A percentile compares a stretch with the other conserved stretches of the same genome.
phyloP scores from a whole-genome alignment of 75 land plant species.

The Cunninghamia lanceolata region DNA sequence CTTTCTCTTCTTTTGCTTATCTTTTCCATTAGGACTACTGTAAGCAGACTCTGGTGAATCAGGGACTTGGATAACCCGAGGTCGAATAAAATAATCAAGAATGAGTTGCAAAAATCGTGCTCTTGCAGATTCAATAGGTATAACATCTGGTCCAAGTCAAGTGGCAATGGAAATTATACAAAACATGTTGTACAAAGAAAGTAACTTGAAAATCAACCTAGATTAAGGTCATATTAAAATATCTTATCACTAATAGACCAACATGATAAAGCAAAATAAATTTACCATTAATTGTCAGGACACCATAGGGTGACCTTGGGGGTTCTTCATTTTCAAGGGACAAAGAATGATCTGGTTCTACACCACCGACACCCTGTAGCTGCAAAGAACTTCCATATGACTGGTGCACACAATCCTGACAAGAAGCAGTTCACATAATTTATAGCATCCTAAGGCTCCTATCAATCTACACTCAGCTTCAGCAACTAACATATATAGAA shows the following conservation, averaged over 20 bases:
- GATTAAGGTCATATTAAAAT: neutral
- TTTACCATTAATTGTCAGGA: conserved; percentile 58
- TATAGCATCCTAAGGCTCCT: neutral
- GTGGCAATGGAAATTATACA: neutral
- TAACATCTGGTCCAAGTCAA: conserved; percentile 54
- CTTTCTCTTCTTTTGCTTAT: conserved; percentile 78
- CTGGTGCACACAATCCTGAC: conserved; percentile 78
- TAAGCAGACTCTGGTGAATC: conserved; percentile 61
- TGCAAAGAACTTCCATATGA: conserved; percentile 60
- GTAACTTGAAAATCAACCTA: neutral
- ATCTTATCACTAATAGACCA: neutral
- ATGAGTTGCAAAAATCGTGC: conserved; percentile 87
- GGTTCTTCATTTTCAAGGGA: conserved; percentile 57
- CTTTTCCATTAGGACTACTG: conserved; percentile 53
- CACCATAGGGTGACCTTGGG: conserved; percentile 57
- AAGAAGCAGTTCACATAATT: neutral
- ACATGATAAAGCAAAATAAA: neutral
- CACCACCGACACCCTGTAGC: conserved; percentile 64
- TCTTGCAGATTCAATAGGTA: conserved; percentile 89
- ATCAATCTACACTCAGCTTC: neutral
- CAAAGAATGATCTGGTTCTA: conserved; percentile 55
- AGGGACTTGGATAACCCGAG: conserved; percentile 57
- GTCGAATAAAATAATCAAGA: conserved; percentile 71
- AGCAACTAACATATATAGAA: neutral
- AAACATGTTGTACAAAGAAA: neutral